A percentile compares a stretch with the other conserved stretches of the same genome.
These are phyloP conservation scores for Alternaria novae-zelandiae DNA, from an alignment of 2,329 filamentous ascomycete genomes.

Conservation along the genomic window DNA sequence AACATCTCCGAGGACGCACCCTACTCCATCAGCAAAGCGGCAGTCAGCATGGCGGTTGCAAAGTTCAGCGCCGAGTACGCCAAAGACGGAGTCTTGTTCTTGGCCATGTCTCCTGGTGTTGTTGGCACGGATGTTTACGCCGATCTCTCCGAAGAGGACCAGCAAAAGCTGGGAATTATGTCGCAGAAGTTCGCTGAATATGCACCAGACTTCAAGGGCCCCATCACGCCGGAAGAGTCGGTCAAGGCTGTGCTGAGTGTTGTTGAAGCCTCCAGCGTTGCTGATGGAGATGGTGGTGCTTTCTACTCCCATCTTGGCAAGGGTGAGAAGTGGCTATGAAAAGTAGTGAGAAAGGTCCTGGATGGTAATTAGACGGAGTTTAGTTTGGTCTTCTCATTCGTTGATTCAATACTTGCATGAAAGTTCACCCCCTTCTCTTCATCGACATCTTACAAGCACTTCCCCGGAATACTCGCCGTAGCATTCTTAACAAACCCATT, in stretches of 20 bases:
- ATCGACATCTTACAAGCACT: too few relatives aligned
- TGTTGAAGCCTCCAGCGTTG: conserved; percentile 19
- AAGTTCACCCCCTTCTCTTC: too few relatives aligned
- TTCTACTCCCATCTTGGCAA: conserved; percentile 25
- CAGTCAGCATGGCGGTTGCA: conserved; percentile 50
- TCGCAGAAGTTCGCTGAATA: conserved; percentile 7
- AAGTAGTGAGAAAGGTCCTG: too few relatives aligned
- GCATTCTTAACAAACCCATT: conserved; percentile 47
- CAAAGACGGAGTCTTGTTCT: conserved; percentile 29
- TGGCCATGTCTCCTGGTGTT: conserved; percentile 27
- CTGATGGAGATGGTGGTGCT: conserved; percentile 17
- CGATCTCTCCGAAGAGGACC: conserved; percentile 3
- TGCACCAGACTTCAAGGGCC: conserved; percentile 22
- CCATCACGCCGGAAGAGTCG: conserved; percentile 11
- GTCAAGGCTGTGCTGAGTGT: conserved; percentile 14
- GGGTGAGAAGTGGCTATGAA: conserved; percentile 19
- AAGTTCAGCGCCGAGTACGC: conserved; percentile 50
- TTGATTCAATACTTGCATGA: not conserved
- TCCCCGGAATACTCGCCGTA: conserved; percentile 38
- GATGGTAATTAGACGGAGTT: not conserved
- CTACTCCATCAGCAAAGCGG: conserved; percentile 51
- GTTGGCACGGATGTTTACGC: conserved; percentile 23
- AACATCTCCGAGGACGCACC: conserved; percentile 32
- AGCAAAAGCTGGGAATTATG: not conserved
- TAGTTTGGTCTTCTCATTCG: too few relatives aligned